Evolutionary conservation across 1,139 yeast species (phyloP), one percentile per base, ranked within the genome.

Genomic region (Candida frijolesensis): DNA sequence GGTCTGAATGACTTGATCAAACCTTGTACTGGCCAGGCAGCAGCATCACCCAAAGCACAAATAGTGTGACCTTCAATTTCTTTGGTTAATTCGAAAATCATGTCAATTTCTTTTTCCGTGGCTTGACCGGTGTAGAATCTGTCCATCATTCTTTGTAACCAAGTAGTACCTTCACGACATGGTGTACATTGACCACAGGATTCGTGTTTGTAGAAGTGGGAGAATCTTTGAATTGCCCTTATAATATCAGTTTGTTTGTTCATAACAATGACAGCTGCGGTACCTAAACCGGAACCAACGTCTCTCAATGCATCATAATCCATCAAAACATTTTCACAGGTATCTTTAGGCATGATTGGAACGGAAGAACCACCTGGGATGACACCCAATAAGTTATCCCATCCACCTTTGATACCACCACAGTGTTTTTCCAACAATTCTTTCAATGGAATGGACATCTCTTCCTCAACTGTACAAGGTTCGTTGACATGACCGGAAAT

Each of bases 181-280:
- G 96, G 96, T 14, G 96, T 89, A 76, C 96, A 89, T 74, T 89
- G 96, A 55, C 96, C 96, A 74, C 96, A 89, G 10, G 95, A 87
- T 77, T 89, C 96, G 70, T 89, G 96, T 74, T 86, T 87, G 76
- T 88, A 89, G 68, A 89, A 89, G 48, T 86, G 83, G 44, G 92
- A 70, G 62, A 89, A 82, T 70, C 96, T 81, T 70, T 89, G 95
- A 66, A 89, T 89, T 57, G 94, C 95, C 59, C 90, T 82, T 54
- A 89, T 83, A 52, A 89, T 81, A 66, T 89, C 96, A 41, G 95
- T 87, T 62, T 85, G 83, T 75, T 88, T 87, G 75, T 88, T 87
- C 89, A 89, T 83, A 51, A 89, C 96, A 69, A 89, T 89, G 52
- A 89, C 96, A 18, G 96, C 96, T 46, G 96, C 96, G 51, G 96